phyloP scores from a whole-genome alignment of 345 rosid species.

The Jatropha curcas region DNA sequence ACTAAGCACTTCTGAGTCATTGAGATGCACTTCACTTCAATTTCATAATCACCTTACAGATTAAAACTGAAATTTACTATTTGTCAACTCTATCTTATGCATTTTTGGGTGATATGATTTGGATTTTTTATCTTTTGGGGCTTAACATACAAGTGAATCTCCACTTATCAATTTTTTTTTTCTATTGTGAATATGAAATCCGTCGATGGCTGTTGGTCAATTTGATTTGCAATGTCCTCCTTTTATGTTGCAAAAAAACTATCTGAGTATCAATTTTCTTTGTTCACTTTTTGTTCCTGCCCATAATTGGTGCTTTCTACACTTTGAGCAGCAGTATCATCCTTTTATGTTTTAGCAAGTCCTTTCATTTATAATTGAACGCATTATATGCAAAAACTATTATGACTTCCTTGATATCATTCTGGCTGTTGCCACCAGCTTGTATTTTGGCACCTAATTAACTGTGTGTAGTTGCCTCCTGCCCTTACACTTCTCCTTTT shows the following conservation, averaged over 20 bases:
- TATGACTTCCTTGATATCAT: background rate
- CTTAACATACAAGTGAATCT: background rate
- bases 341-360: constrained; percentile 1
- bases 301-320: background rate
- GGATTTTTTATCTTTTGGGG: background rate
- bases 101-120: background rate
- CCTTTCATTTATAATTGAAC: background rate
- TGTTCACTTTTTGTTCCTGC: background rate
- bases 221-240: background rate
- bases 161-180: background rate
- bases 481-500: background rate
- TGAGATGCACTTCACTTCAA: background rate
- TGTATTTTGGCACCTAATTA: background rate
- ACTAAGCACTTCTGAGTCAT: background rate
- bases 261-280: background rate
- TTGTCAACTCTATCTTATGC: background rate
- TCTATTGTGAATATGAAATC: background rate
- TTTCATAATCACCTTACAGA: background rate
- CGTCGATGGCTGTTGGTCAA: background rate
- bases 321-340: background rate
- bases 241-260: background rate
- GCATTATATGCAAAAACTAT: background rate
- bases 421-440: background rate
- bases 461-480: background rate
- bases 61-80: background rate